These are phyloP conservation scores for Gliomastix tumulicola DNA, from an alignment of 2,329 filamentous ascomycete genomes.

Conservation along the genomic window DNA sequence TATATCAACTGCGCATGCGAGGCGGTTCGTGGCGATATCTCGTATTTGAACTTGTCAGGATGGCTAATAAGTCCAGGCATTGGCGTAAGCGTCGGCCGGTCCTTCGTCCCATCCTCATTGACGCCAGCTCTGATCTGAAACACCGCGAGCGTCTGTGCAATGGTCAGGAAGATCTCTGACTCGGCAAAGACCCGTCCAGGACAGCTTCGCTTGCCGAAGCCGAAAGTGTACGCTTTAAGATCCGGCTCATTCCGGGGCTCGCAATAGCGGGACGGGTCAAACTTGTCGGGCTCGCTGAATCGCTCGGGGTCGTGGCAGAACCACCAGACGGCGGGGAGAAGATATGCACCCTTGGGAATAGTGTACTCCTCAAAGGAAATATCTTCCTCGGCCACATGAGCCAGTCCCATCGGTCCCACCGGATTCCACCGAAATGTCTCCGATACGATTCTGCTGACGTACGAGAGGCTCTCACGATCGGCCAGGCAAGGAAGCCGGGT, in stretches of 20 bases:
- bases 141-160: slow-evolving; percentile 28
- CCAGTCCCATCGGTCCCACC: slow-evolving; percentile 21
- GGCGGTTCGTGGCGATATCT: too few relatives aligned
- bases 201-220: slow-evolving; percentile 11
- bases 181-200: slow-evolving; percentile 12
- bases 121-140: slow-evolving; percentile 32
- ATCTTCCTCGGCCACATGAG: slow-evolving; percentile 23
- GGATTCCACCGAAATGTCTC: slow-evolving; percentile 16
- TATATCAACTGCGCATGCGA: too few relatives aligned
- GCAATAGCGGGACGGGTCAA: slow-evolving; percentile 22
- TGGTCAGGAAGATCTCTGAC: slow-evolving; percentile 8
- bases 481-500: slow-evolving; percentile 14
- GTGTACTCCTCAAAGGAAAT: slow-evolving; percentile 13
- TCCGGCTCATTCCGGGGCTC: slow-evolving; percentile 6
- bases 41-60: too few relatives aligned
- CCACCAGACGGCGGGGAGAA: slow-evolving; percentile 14
- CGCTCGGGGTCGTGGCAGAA: slow-evolving; percentile 59
- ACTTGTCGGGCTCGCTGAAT: slow-evolving; percentile 38
- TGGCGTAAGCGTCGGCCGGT: too few relatives aligned
- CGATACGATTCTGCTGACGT: slow-evolving; percentile 16
- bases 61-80: too few relatives aligned
- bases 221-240: slow-evolving; percentile 7
- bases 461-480: slow-evolving; percentile 17
- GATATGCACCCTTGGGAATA: slow-evolving; percentile 17
- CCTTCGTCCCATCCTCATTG: too few relatives aligned